Evolutionary conservation across 306 rosid genomes (phyloP), one percentile per base, ranked within the genome.

Genomic region (Citrullus mucosospermus): DNA sequence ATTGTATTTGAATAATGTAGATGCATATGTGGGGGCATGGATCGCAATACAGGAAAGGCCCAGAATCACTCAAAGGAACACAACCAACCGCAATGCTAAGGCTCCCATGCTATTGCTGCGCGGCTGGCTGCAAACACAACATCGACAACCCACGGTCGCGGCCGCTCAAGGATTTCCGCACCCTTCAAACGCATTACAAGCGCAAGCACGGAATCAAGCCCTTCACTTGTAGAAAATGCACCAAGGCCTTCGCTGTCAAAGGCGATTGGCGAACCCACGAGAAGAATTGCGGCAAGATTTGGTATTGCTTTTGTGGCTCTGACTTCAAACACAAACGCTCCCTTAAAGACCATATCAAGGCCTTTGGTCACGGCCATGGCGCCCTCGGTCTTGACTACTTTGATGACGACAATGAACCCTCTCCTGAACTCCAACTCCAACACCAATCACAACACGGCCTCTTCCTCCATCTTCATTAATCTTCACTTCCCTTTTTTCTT

Each of bases 21-120:
- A 89, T 89, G 96, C 96, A 91, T 80, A 89, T 89, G 93, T 91
- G 93, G 96, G 93, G 93, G 54, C 96, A 91, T 66, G 96, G 96
- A 68, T 91, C 96, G 34, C 93, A 91, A 77, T 89, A 89, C 79
- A 86, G 96, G 65, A 88, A 84, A 75, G 91, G 91, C 17, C 84
- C 89, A 54, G 88, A 86, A 10, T 88, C 91, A 6, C 89, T 91
- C 2, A 86, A 87, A 84, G 96, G 93, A 73, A 85, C 82, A 11
- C 89, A 86, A 30, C 88, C 88, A 43, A 68, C 89, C 13, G 90
- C 89, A 0, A 91, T 89, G 93, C 76, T 86, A 34, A 85, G 89
- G 81, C 82, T 87, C 5, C 90, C 96, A 25, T 91, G 96, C 82
- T 90, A 78, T 79, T 90, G 96, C 53, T 90, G 96, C 80, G 87